phyloP scores from a whole-genome alignment of 2,329 filamentous ascomycete genomes.

The Trichoderma arundinaceum region DNA sequence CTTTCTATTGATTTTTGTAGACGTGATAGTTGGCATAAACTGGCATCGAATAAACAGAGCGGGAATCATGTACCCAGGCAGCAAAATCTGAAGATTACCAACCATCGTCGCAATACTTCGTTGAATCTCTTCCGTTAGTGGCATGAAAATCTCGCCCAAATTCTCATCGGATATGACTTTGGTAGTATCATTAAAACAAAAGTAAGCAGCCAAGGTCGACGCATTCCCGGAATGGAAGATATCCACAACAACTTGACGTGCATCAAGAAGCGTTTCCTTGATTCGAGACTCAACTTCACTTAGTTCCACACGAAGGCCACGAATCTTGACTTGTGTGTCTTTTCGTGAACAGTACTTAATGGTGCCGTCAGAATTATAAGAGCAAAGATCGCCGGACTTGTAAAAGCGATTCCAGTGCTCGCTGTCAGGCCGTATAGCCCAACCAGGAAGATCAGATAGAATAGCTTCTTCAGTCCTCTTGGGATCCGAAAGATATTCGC shows the following conservation, averaged over 20 bases:
- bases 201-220: neutral
- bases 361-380: conserved; percentile 4
- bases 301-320: conserved; percentile 21
- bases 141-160: neutral
- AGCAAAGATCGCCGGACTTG: conserved; percentile 4
- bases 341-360: conserved; percentile 21
- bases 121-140: neutral
- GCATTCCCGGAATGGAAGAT: neutral
- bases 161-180: neutral
- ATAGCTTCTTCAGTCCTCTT: neutral
- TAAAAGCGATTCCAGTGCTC: conserved; percentile 4
- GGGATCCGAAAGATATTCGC: neutral
- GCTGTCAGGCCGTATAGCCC: neutral
- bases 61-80: conserved; percentile 32
- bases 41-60: conserved; percentile 22
- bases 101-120: neutral
- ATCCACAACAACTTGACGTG: neutral
- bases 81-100: neutral
- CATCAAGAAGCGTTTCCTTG: neutral
- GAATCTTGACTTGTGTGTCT: conserved; percentile 26
- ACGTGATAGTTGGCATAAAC: conserved; percentile 16
- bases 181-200: conserved; percentile 6
- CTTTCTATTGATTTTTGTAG: conserved; percentile 29
- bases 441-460: neutral
- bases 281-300: conserved; percentile 19